A percentile compares a stretch with the other conserved stretches of the same genome.
These are phyloP conservation scores for Pythium phragmiticola DNA, from an alignment of 352 stramenopile species.

Conservation along the genomic window DNA sequence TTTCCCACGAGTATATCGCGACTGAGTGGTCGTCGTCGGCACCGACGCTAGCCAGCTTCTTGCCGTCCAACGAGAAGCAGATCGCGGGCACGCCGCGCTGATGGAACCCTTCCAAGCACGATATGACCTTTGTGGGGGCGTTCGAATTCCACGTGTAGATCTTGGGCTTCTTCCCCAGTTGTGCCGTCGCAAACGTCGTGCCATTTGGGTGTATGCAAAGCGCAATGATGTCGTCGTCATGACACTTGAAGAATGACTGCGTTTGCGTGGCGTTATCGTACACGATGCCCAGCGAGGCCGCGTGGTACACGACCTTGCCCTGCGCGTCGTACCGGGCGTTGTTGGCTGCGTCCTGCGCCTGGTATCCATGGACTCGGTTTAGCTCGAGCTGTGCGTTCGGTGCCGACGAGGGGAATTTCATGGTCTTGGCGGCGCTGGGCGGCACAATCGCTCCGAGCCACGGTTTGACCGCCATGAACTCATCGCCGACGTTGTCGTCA, in stretches of 20 bases:
- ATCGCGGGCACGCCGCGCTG: slow-evolving; percentile 69
- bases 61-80: slow-evolving; percentile 68
- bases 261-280: slow-evolving; percentile 46
- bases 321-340: slow-evolving; percentile 68
- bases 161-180: slow-evolving; percentile 81
- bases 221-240: slow-evolving; percentile 85
- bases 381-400: slow-evolving; percentile 54
- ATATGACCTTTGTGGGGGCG: slow-evolving; percentile 29
- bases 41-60: slow-evolving; percentile 67
- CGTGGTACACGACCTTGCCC: slow-evolving; percentile 73
- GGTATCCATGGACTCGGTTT: slow-evolving; percentile 73
- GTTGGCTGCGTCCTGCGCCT: slow-evolving; percentile 70
- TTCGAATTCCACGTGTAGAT: slow-evolving; percentile 79
- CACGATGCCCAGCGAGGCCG: slow-evolving; percentile 72
- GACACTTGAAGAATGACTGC: slow-evolving; percentile 60
- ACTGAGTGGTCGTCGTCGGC: slow-evolving; percentile 85
- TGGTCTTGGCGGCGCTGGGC: slow-evolving; percentile 44
- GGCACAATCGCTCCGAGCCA: slow-evolving; percentile 83
- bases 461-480: slow-evolving; percentile 90
- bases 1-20: slow-evolving; percentile 80
- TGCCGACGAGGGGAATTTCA: slow-evolving; percentile 35
- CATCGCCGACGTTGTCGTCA: slow-evolving; percentile 60
- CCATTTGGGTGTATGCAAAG: slow-evolving; percentile 78
- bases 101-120: slow-evolving; percentile 75
- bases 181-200: slow-evolving; percentile 79